These are phyloP conservation scores for Podaxis mareebaensis DNA, from an alignment of 768 basidiomycete species.

Conservation along the genomic window DNA sequence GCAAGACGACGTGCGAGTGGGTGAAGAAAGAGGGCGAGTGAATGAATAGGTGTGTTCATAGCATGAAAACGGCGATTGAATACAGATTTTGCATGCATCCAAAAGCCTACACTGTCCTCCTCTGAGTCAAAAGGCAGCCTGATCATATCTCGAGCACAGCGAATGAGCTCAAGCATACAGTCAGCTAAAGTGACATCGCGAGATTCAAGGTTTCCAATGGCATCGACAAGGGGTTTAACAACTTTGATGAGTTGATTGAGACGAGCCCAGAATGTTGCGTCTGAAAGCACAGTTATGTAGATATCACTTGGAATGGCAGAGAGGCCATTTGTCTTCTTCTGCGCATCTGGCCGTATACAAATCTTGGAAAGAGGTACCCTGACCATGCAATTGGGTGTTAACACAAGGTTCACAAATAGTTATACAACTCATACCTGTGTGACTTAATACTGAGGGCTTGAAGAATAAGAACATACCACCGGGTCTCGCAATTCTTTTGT, in stretches of 20 bases:
- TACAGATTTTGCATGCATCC: not conserved
- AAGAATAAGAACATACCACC: constrained; percentile 26
- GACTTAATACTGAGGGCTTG: constrained; percentile 24
- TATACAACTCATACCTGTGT: constrained; percentile 2
- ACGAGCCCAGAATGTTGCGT: constrained; percentile 22
- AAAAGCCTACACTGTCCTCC: not conserved
- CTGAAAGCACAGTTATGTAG: constrained; percentile 23
- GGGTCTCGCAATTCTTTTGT: constrained; percentile 27
- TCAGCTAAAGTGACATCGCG: not conserved
- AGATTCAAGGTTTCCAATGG: constrained; percentile 32
- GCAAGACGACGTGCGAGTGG: not conserved
- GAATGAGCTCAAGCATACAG: not conserved
- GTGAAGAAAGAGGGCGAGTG: not conserved
- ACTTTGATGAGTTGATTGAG: constrained; percentile 29
- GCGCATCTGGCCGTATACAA: constrained; percentile 14
- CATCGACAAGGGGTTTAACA: constrained; percentile 34
- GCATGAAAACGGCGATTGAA: not conserved
- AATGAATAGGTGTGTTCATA: not conserved
- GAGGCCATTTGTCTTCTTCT: constrained; percentile 18
- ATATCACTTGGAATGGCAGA: constrained; percentile 25
- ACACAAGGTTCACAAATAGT: not conserved
- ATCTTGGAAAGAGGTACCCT: constrained; percentile 3
- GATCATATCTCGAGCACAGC: not conserved
- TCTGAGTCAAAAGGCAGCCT: not conserved
- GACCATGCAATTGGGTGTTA: not conserved